Evolutionary conservation across 768 basidiomycete genomes (phyloP), one percentile per base, ranked within the genome.

Genomic region (Lactarius psammicola): DNA sequence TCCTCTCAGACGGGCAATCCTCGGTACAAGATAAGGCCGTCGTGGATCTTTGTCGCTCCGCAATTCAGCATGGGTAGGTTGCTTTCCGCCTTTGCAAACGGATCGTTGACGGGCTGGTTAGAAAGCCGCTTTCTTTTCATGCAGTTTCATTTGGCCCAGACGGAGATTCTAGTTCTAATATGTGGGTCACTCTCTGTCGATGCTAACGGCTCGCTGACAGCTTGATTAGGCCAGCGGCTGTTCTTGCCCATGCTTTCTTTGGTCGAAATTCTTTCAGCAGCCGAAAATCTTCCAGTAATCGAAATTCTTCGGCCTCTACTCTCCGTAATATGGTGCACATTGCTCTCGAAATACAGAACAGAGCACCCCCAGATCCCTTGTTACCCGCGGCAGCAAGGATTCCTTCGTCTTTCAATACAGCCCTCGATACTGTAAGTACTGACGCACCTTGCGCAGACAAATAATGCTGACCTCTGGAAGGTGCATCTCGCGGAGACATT

Each of bases 1-100:
- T 86, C 73, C 75, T 85, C 9, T 86, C 85, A 2, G 85, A 85
- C 63, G 85, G 85, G 0, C 79, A 84, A 74, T 81, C 81, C 55
- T 4, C 13, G 3, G 74, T 82, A 23, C 55, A 46, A 0, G 82
- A 85, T 51, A 34, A 68, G 6, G 69, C 72, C 1, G 72, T 84
- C 53, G 76, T 78, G 28, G 76, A 78, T 62, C 62, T 85, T 4
- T 80, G 81, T 63, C 78, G 76, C 18, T 60, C 78, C 2, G 78
- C 85, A 0, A 66, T 82, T 23, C 73, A 75, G 26, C 79, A 77
- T 4, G 84, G 85, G 84, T 84, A 66, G 38, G 71, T 23, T 2
- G 9, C 3, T 2, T 40, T n/a, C 0, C 5, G 13, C 49, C 26
- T 20, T 3, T 3, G 28, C 11, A 66, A 20, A 51, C 28, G 3